Conservation (phyloP, 2,329 filamentous ascomycete genomes). For the Myriosclerotinia scirpicola region DNA sequence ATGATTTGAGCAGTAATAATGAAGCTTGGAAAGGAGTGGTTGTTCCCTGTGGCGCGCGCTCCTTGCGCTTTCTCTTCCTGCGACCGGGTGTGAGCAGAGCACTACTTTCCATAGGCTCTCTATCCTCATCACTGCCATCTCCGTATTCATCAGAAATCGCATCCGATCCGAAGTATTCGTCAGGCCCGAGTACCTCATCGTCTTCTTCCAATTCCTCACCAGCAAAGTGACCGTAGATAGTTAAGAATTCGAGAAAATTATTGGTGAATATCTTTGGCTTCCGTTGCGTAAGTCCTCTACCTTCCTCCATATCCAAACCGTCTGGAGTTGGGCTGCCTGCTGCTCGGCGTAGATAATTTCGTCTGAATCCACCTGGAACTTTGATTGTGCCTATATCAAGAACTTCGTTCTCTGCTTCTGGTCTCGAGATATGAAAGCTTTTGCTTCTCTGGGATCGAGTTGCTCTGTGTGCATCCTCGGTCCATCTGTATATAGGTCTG, state of each 20-base stretch:
- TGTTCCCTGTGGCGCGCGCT: conserved; percentile 70
- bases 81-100: conserved; percentile 75
- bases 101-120: conserved; percentile 84
- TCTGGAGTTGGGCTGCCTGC: conserved; percentile 61
- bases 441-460: conserved; percentile 73
- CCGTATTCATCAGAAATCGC: conserved; percentile 60
- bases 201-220: conserved; percentile 97
- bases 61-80: conserved; percentile 73
- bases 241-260: conserved; percentile 94
- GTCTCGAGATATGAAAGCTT: conserved; percentile 78
- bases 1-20: conserved; percentile 89
- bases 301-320: conserved; percentile 41
- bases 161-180: conserved; percentile 88
- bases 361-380: conserved; percentile 87
- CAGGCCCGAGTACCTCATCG: conserved; percentile 80
- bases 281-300: conserved; percentile 40
- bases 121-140: conserved; percentile 61
- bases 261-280: conserved; percentile 73
- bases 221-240: conserved; percentile 94
- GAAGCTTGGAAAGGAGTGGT: conserved; percentile 78
- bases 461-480: conserved; percentile 73
- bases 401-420: conserved; percentile 75
- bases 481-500: conserved; percentile 93
- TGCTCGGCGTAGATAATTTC: conserved; percentile 80
- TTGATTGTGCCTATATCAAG: conserved; percentile 89